Conservation (phyloP, 805 yeast species). For the Torulaspora franciscae region DNA sequence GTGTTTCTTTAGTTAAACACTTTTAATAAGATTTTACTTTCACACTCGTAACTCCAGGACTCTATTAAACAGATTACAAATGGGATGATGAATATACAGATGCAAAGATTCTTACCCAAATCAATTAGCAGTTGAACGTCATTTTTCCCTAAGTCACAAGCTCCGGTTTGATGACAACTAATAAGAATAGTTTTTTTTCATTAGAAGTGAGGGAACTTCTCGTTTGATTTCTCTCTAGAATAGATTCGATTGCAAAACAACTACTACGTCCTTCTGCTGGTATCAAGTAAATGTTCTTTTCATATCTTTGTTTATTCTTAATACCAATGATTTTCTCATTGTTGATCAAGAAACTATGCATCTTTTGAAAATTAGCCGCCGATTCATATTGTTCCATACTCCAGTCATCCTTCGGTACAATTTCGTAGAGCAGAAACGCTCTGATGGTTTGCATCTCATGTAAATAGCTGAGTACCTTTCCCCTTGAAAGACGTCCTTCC, state of each 20-base stretch:
- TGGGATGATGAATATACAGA: neutral
- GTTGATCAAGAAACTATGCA: constrained; percentile 19
- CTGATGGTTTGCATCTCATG: constrained; percentile 21
- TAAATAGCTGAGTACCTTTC: constrained; percentile 23
- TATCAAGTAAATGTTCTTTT: constrained; percentile 36
- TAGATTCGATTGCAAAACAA: constrained; percentile 5
- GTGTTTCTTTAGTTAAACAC: constrained; percentile 9
- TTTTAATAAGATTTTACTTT: neutral
- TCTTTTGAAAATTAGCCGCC: constrained; percentile 20
- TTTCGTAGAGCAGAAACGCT: constrained; percentile 19
- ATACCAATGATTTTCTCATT: constrained; percentile 26
- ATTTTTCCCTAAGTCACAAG: constrained; percentile 1
- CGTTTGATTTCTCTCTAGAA: constrained; percentile 18
- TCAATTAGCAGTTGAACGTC: neutral
- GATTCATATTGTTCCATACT: constrained; percentile 10
- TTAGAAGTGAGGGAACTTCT: neutral
- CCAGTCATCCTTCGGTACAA: constrained; percentile 15
- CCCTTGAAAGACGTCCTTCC: constrained; percentile 30
- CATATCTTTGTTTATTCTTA: constrained; percentile 17
- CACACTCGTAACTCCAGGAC: neutral
- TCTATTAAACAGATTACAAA: neutral
- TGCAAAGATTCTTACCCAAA: no score
- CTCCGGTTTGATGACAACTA: constrained; percentile 24
- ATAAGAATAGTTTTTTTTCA: constrained; percentile 23
- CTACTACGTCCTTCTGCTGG: constrained; percentile 23